A percentile compares a stretch with the other conserved stretches of the same genome.
Conservation (phyloP, 495 filamentous ascomycete genomes). For the Rostrohypoxylon terebratum region DNA sequence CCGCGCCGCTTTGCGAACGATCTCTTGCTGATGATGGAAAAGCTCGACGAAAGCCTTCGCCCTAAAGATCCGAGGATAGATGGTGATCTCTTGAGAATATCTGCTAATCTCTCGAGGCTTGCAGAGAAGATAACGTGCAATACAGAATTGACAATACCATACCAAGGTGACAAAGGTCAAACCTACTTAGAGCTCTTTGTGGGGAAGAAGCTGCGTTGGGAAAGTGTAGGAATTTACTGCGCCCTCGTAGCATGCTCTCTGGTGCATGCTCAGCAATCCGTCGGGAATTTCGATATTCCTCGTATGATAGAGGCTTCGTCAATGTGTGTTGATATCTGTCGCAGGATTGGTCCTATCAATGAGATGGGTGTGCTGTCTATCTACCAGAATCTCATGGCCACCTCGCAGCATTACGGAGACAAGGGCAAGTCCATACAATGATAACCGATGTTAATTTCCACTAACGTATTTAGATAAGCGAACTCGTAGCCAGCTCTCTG, state of each 20-base stretch:
- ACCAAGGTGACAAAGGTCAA: too few relatives aligned
- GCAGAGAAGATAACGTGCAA: background rate
- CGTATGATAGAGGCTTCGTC: background rate
- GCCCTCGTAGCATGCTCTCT: background rate
- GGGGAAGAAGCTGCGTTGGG: background rate
- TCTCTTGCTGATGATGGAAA: background rate
- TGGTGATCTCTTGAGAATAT: too few relatives aligned
- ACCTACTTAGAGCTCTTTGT: background rate
- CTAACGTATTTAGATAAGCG: background rate
- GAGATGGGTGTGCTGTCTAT: background rate
- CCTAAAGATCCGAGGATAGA: too few relatives aligned
- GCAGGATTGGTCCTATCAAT: background rate
- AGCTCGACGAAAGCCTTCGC: too few relatives aligned
- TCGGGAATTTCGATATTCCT: background rate
- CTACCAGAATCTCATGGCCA: slow-evolving; percentile 7
- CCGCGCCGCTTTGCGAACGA: too few relatives aligned
- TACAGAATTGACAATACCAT: background rate
- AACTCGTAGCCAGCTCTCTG: background rate
- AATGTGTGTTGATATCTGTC: background rate
- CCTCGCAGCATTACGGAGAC: background rate
- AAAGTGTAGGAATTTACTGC: background rate
- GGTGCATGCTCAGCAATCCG: background rate
- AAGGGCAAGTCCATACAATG: background rate
- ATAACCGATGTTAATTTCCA: background rate
- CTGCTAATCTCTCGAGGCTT: background rate